Base-by-base conservation (phyloP, 164 flowering plant genomes). In the Stephania yunnanensis region DNA sequence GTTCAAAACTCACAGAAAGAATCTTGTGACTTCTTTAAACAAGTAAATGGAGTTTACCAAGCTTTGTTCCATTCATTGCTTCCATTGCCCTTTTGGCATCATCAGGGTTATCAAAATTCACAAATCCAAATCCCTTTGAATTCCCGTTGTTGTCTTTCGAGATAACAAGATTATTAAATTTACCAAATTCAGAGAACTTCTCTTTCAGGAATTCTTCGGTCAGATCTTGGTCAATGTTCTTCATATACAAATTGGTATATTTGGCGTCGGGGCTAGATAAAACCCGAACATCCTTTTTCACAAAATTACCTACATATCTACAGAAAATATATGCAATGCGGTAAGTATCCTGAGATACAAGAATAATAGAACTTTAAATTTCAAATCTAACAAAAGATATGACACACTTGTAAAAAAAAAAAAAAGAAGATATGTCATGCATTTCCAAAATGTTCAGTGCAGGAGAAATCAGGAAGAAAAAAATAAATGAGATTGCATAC, bases 91-190 rank as follows among this genome's bases (percentile, higher is more conserved):
- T 46, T 70, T 77, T 87, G 15, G 98, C 98, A 83, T 89, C 93
- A 69, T 87, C 92, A 12, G 97, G 85, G 68, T 74, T 83, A 4
- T 88, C 96, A 83, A 87, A 92, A 78, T 92, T 92, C 19, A 95
- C 92, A 82, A 95, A 95, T 46, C 97, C 99, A 87, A 93, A 95
- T 44, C 99, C 97, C 78, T 70, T 91, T 6, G 97, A 89, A n/a
- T 68, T 74, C 46, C 97, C 97, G 73, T 82, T 82, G 0, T 83
- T 88, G 77, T 92, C 92, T 82, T 80, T 92, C 55, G 86, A 52
- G 55, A 95, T 79, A 42, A 78, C 82, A 50, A 87, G 69, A 77
- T 94, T 91, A 58, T 80, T 73, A 68, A 95, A 83, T 76, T 84
- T 89, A 15, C 99, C 99, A 80, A 92, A 88, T 71, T 80, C 81